Conservation (phyloP, 2,329 filamentous ascomycete genomes). For the Aspergillus unguis region DNA sequence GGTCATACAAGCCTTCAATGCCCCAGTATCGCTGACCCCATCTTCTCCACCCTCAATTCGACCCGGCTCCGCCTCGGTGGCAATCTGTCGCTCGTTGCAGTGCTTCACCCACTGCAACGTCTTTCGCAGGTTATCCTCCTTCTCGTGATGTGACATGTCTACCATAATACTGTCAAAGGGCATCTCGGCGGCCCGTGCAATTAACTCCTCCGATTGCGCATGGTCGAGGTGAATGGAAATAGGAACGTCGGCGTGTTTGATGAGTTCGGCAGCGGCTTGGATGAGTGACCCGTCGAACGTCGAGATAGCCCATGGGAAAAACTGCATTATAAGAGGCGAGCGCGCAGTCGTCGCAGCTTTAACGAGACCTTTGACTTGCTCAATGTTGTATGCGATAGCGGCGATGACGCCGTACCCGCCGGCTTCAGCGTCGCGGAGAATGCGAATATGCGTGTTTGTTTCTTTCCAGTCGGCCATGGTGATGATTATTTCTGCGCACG, state of each 20-base stretch:
- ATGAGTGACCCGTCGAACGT: conserved; percentile 57
- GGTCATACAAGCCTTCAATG: conserved; percentile 61
- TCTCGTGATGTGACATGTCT: conserved; percentile 71
- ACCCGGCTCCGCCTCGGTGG: conserved; percentile 68
- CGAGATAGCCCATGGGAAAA: conserved; percentile 68
- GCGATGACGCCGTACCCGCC: conserved; percentile 57
- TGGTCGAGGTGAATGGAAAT: conserved; percentile 65
- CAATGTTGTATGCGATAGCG: conserved; percentile 51
- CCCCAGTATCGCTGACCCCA: conserved; percentile 66
- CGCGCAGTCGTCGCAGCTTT: conserved; percentile 63
- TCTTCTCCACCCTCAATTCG: conserved; percentile 72
- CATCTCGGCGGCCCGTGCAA: conserved; percentile 59
- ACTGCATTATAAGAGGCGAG: conserved; percentile 65
- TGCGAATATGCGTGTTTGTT: conserved; percentile 31
- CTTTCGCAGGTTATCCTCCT: conserved; percentile 63
- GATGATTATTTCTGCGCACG: not conserved
- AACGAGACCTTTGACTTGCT: conserved; percentile 63
- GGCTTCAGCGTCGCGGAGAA: conserved; percentile 53
- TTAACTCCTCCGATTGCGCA: conserved; percentile 61
- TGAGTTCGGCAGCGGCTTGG: conserved; percentile 54
- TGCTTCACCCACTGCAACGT: conserved; percentile 61
- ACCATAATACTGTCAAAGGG: conserved; percentile 71
- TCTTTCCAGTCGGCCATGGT: conserved; percentile 11
- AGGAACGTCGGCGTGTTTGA: conserved; percentile 56
- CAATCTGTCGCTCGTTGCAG: conserved; percentile 63